phyloP scores from a whole-genome alignment of 1,284 basidiomycete species.

The Bjerkandera adusta region DNA sequence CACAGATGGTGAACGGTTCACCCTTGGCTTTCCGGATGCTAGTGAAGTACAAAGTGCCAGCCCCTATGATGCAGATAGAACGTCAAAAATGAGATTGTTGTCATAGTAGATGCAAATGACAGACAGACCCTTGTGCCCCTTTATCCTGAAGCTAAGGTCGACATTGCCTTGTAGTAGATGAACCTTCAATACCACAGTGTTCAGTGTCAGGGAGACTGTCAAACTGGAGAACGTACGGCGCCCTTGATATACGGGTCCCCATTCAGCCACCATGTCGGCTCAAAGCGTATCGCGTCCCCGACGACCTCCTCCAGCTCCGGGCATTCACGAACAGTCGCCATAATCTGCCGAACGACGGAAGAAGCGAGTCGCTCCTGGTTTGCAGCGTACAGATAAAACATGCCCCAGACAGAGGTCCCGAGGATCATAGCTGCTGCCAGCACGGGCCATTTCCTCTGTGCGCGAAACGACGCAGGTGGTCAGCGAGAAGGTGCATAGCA shows the following conservation, averaged over 20 bases:
- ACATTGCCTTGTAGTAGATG: conserved; percentile 73
- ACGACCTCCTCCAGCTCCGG: conserved; percentile 48
- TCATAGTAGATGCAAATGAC: not conserved
- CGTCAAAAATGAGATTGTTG: no score
- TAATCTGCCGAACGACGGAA: conserved; percentile 66
- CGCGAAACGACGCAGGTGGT: not conserved
- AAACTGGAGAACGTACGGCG: conserved; percentile 42
- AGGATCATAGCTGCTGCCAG: conserved; percentile 47
- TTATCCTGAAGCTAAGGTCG: conserved; percentile 72
- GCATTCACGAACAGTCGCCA: conserved; percentile 55
- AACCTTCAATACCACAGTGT: conserved; percentile 41
- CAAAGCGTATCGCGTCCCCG: conserved; percentile 67
- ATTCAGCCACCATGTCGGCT: conserved; percentile 75
- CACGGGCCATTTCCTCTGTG: conserved; percentile 56
- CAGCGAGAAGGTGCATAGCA: not conserved
- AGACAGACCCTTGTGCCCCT: conserved; percentile 60
- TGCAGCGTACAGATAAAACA: conserved; percentile 65
- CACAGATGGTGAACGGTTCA: conserved; percentile 63
- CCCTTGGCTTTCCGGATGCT: conserved; percentile 79
- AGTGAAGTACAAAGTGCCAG: conserved; percentile 78
- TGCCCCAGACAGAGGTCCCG: conserved; percentile 63
- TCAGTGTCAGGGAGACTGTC: not conserved
- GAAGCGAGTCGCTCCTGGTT: conserved; percentile 79
- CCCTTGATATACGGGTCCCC: conserved; percentile 73
- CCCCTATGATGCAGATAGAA: no score